Percentiles rank a stretch among this genome's conserved stretches.
These are phyloP conservation scores for Bigelowiella natans DNA, from an alignment of 78 protist species.

Conservation along the genomic window DNA sequence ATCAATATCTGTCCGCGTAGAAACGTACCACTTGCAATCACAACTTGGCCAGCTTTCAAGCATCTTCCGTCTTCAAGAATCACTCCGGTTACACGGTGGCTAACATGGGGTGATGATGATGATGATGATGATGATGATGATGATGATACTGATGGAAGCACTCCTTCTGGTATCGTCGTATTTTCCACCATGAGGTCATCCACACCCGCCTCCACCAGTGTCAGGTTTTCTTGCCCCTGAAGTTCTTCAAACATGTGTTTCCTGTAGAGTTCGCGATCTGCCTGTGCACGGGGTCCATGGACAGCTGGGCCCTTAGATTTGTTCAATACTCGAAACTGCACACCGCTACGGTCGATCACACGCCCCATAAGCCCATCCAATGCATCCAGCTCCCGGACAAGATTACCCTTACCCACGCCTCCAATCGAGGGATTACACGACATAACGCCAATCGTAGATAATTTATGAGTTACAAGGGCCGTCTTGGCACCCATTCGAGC, in stretches of 20 bases:
- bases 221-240: slow-evolving; percentile 21
- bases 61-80: background rate
- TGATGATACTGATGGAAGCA: too few relatives aligned
- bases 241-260: background rate
- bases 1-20: slow-evolving; percentile 64
- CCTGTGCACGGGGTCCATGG: slow-evolving; percentile 53
- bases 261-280: slow-evolving; percentile 67
- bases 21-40: slow-evolving; percentile 81
- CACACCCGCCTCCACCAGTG: slow-evolving; percentile 47
- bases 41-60: background rate
- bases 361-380: slow-evolving; percentile 62
- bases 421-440: slow-evolving; percentile 90
- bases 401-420: slow-evolving; percentile 82
- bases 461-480: slow-evolving; percentile 58
- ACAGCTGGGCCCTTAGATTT: slow-evolving; percentile 74
- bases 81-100: background rate
- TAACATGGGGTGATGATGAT: too few relatives aligned
- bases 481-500: slow-evolving; percentile 68
- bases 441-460: slow-evolving; percentile 39
- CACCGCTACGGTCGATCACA: slow-evolving; percentile 42
- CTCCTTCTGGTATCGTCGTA: background rate
- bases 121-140: too few relatives aligned
- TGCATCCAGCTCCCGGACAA: slow-evolving; percentile 78
- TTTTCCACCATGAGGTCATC: slow-evolving; percentile 56
- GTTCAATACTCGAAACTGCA: slow-evolving; percentile 55